Conservation (phyloP, 2,329 filamentous ascomycete genomes). For the Fusarium sp. region DNA sequence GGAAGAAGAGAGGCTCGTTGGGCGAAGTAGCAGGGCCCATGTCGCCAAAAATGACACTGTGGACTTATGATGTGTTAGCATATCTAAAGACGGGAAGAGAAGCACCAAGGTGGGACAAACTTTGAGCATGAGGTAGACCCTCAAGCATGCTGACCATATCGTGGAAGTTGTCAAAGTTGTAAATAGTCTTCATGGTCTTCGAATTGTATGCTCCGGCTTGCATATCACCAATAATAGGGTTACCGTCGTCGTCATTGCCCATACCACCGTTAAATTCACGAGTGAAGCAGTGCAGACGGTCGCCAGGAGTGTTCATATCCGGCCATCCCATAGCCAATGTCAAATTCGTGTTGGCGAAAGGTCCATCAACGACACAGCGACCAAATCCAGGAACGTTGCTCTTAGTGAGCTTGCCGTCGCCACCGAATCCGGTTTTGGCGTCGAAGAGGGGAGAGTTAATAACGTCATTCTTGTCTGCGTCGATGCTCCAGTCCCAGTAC, state of each 20-base stretch:
- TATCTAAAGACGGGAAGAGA: rapidly evolving
- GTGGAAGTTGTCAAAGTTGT: conserved; percentile 19
- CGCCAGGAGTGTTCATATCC: background rate
- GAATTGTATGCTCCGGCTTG: conserved; percentile 16
- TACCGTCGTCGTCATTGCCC: background rate
- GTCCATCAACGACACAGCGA: conserved; percentile 22
- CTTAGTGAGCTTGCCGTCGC: conserved; percentile 3
- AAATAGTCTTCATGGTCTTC: conserved; percentile 22
- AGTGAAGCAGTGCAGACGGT: conserved; percentile 19
- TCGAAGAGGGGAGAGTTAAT: conserved; percentile 24
- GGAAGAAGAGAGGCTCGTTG: conserved; percentile 50
- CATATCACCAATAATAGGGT: conserved; percentile 22
- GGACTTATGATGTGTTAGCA: conserved; percentile 4
- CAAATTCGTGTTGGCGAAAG: conserved; percentile 25
- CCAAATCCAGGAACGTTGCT: conserved; percentile 18
- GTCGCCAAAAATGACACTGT: conserved; percentile 43
- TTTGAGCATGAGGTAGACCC: conserved; percentile 27
- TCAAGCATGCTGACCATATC: conserved; percentile 15
- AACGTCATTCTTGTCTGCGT: conserved; percentile 7
- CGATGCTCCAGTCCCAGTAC: conserved; percentile 32
- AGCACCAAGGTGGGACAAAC: background rate
- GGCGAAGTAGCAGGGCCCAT: conserved; percentile 49
- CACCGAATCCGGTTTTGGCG: conserved; percentile 18
- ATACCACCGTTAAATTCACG: conserved; percentile 18
- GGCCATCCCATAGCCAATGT: conserved; percentile 31